Conservation (phyloP, 176 grass and related monocot species). For the maize (Zea mays) region Zm-B73-REFERENCE-NAM-5.0 NC_050099.1:19685501-19686000, state of each 20-base stretch:
- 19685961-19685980: too few species aligned
- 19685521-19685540: slow-evolving; percentile 46
- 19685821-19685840: too few species aligned
- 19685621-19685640: neutral
- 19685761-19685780: neutral
- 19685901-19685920: too few species aligned
- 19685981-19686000: too few species aligned
- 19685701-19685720: neutral
- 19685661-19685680: slow-evolving; percentile 14
- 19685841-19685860: too few species aligned
- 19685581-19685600: slow-evolving; percentile 24
- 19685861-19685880: too few species aligned
- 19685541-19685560: slow-evolving; percentile 29
- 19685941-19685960: too few species aligned
- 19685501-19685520: slow-evolving; percentile 46
- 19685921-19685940: too few species aligned
- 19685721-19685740: neutral
- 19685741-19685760: neutral
- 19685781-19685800: too few species aligned
- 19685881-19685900: too few species aligned
- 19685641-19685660: neutral
- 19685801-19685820: too few species aligned
- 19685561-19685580: slow-evolving; percentile 1
- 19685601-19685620: neutral
- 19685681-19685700: neutral